phyloP scores from a whole-genome alignment of 768 basidiomycete species.

The Russula ochroleuca region DNA sequence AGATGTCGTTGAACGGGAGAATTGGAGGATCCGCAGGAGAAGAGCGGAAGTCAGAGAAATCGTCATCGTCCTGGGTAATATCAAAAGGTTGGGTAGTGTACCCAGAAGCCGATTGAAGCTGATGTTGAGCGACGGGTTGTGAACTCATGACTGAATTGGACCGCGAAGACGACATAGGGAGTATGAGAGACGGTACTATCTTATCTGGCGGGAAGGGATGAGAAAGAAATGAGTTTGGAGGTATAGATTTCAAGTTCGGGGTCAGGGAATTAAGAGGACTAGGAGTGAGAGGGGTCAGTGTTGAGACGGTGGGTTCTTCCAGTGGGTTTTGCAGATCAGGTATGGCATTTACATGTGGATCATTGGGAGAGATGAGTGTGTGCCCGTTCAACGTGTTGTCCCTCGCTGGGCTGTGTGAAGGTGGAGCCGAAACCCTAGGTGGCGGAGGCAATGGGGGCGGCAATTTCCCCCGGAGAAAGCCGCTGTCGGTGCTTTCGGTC shows the following conservation, averaged over 20 bases:
- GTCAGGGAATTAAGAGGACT: not conserved
- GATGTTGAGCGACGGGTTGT: not conserved
- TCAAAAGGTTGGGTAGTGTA: not conserved
- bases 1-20: constrained; percentile 7
- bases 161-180: constrained; percentile 24
- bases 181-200: constrained; percentile 15
- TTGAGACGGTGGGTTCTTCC: not conserved
- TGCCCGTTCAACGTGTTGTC: not conserved
- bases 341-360: not conserved
- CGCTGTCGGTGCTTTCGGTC: constrained; percentile 35
- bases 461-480: constrained; percentile 33
- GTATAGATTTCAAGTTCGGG: not conserved
- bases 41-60: constrained; percentile 50
- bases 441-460: constrained; percentile 22
- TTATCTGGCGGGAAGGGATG: not conserved
- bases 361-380: not conserved
- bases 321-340: not conserved
- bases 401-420: not conserved
- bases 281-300: constrained; percentile 9
- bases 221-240: not conserved
- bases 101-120: not conserved
- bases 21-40: constrained; percentile 30
- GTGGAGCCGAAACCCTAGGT: not conserved
- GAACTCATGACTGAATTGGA: not conserved
- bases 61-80: constrained; percentile 34